phyloP scores from a whole-genome alignment of 176 grass and related monocot genomes.

The Oryza australiensis region DNA sequence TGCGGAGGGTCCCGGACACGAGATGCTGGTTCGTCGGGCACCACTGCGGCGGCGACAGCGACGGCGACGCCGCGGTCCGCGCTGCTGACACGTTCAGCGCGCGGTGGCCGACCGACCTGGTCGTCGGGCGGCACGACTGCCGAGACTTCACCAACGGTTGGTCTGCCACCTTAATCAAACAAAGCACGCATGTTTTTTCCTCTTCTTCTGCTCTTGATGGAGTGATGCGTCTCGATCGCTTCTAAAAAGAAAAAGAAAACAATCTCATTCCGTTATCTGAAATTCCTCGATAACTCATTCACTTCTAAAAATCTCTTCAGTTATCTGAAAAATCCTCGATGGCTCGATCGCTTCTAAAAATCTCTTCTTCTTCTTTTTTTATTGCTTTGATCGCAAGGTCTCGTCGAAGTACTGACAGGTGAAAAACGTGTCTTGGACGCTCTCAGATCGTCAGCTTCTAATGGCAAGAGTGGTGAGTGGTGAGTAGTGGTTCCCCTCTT shows the following conservation, averaged over 20 bases:
- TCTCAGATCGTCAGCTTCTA: constrained; percentile 28
- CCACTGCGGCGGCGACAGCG: constrained; percentile 38
- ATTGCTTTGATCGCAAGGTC: constrained; percentile 32
- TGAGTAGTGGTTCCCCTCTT: neutral
- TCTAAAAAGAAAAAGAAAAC: neutral
- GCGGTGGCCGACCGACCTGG: constrained; percentile 62
- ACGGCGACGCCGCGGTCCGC: constrained; percentile 36
- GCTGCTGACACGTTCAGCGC: constrained; percentile 71
- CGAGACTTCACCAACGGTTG: constrained; percentile 77
- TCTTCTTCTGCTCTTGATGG: neutral
- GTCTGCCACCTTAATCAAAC: neutral
- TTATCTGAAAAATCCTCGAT: neutral
- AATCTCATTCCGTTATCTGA: neutral
- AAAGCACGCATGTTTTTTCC: neutral
- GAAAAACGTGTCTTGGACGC: constrained; percentile 58
- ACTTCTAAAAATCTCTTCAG: neutral
- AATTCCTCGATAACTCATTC: neutral
- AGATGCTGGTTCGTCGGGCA: constrained; percentile 80
- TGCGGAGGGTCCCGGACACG: constrained; percentile 53
- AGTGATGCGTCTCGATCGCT: neutral
- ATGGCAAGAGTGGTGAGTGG: neutral
- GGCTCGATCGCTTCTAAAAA: neutral
- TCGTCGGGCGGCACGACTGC: constrained; percentile 79
- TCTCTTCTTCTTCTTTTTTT: neutral
- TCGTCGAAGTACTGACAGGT: constrained; percentile 77